Percentiles rank a stretch among this genome's conserved stretches.
These are phyloP conservation scores for Ophiostoma novo-ulmi DNA, from an alignment of 2,329 filamentous ascomycete species.

Conservation along the genomic window DNA sequence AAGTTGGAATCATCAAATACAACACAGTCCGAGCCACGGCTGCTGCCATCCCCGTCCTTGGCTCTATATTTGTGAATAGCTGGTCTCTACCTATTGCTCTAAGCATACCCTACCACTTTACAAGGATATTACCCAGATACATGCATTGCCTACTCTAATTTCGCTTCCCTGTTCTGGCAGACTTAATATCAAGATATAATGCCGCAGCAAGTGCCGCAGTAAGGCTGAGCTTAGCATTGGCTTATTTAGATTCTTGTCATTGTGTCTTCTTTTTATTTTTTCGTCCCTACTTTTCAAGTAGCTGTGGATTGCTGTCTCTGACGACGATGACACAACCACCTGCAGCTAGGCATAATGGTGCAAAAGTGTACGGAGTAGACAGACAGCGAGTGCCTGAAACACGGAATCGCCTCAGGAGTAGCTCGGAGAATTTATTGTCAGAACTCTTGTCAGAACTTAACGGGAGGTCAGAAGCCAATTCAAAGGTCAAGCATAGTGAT, in stretches of 20 bases:
- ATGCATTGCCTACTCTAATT: background rate
- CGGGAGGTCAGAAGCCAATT: background rate
- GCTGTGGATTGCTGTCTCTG: background rate
- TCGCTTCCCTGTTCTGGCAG: background rate
- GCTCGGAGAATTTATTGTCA: background rate
- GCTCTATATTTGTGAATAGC: background rate
- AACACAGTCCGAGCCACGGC: background rate
- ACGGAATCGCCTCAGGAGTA: background rate
- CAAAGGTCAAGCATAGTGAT: background rate
- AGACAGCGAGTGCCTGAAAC: background rate
- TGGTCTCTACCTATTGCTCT: background rate
- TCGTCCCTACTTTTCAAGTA: background rate
- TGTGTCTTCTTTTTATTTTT: background rate
- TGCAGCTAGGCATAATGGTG: background rate
- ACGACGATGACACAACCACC: background rate
- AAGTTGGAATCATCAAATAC: background rate
- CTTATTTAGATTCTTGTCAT: background rate
- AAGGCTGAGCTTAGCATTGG: background rate
- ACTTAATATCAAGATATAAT: slow-evolving; percentile 4
- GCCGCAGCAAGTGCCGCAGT: background rate
- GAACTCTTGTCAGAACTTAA: background rate
- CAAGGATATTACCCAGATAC: background rate
- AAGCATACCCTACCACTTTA: background rate
- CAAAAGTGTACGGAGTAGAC: background rate
- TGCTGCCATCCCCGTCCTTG: background rate